Evolutionary conservation across 768 basidiomycete species (phyloP), one percentile per base, ranked within the genome.

Genomic region (Xerocomellus intermedius): DNA sequence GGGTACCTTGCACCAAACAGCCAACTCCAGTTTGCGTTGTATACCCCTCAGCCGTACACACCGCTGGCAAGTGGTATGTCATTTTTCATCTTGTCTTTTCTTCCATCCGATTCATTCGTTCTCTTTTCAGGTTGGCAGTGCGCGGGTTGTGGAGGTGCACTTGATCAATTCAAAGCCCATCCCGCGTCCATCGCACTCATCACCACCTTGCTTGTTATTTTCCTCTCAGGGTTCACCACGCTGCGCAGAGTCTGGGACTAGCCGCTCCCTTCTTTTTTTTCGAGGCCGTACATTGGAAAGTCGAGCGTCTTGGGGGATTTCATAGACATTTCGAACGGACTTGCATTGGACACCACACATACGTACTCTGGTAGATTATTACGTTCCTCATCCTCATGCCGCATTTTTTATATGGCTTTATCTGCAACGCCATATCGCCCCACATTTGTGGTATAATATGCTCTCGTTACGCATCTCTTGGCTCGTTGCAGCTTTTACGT

Each of bases 21-120:
- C 28, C 70, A 77, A 4, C 74, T 84, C 44, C 67, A 71, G 58
- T 89, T 89, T 66, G 83, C 83, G 35, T 63, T 89, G 59, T 89
- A 89, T 67, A 77, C 77, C 24, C 85, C 85, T 10, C 77, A 77
- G 57, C 13, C 72, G 6, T 84, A 85, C 64, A 83, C 80, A 5
- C 79, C 81, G 8, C 64, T 84, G n/a, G 55, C 74, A 12, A 76
- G 82, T 73, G 72, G 76, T 71, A 30, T 46, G 68, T 50, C 38
- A 12, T 14, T 52, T 14, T 21, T 56, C 14, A 12, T 37, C 13
- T 37, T 7, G 0, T 28, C 14, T 19, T 41, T 16, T 26, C 22
- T 47, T 6, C n/a, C 44, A 19, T 37, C 38, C 21, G 2, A 47
- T 8, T 39, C 8, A 56, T 39, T 19, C 8, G 30, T 22, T 24